phyloP scores from a whole-genome alignment of 805 yeast genomes.

The Candida jianshihensis region DNA sequence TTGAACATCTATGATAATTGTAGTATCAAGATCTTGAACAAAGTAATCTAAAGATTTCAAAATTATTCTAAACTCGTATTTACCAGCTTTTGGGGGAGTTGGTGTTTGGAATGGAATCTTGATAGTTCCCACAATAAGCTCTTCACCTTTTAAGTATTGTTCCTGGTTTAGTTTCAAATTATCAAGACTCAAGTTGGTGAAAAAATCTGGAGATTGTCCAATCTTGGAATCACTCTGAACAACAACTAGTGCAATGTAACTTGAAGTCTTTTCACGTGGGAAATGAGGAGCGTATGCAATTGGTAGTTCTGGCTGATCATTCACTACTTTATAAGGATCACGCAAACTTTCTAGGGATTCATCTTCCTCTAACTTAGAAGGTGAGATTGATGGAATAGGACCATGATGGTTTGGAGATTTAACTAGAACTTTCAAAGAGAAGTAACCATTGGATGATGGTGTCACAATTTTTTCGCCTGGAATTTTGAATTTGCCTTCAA shows the following conservation, averaged over 20 bases:
- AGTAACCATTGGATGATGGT: constrained; percentile 66
- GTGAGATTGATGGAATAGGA: constrained; percentile 25
- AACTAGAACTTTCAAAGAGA: constrained; percentile 68
- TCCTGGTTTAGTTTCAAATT: constrained; percentile 50
- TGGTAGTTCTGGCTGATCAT: constrained; percentile 64
- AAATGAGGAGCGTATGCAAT: constrained; percentile 66
- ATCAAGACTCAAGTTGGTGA: constrained; percentile 45
- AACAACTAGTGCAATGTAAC: constrained; percentile 65
- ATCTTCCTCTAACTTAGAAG: constrained; percentile 39
- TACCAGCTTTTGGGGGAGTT: constrained; percentile 68
- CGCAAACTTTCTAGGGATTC: constrained; percentile 59
- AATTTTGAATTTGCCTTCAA: constrained; percentile 70
- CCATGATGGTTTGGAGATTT: constrained; percentile 63
- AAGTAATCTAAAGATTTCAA: constrained; percentile 72
- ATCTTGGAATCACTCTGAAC: constrained; percentile 76
- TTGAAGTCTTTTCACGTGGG: constrained; percentile 46
- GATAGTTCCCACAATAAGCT: constrained; percentile 55
- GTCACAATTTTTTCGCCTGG: constrained; percentile 78
- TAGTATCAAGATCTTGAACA: constrained; percentile 72
- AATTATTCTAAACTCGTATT: constrained; percentile 59
- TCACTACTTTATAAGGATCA: constrained; percentile 63
- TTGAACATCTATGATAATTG: constrained; percentile 64
- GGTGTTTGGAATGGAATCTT: constrained; percentile 69
- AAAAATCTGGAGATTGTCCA: constrained; percentile 55
- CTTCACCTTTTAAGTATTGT: constrained; percentile 29